Evolutionary conservation across 2,329 filamentous ascomycete genomes (phyloP), one percentile per base, ranked within the genome.

Genomic region (Sporothrix sp.): DNA sequence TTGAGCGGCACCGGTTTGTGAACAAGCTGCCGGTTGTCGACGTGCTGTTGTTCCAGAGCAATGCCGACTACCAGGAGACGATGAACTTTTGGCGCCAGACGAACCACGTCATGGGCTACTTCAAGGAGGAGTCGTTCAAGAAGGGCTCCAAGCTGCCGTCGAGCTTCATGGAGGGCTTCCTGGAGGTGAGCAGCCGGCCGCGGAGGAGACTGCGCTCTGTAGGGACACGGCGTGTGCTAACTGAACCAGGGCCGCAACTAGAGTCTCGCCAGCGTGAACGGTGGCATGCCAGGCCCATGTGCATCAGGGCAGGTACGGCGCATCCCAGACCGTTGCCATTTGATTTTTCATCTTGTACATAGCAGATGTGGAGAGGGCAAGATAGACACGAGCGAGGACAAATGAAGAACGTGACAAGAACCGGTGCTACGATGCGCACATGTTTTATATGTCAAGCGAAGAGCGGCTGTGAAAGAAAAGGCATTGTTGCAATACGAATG

Each of bases 21-120:
- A 87, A 85, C 68, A 89, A 97, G 72, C 71, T 97, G 50, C 78
- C 78, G 47, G 86, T 91, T 27, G 84, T 96, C 48, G 93, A 98
- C 64, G 85, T 96, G 50, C 74, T 98, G 53, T 70, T 98, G 39
- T 85, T 87, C 71, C 87, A 96, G 71, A 95, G 87, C 65, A 84
- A 95, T 65, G 80, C 85, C 59, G 93, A 98, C 68, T 97, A 84
- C 66, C 93, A 98, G 85, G 93, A 98, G 77, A 98, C 87, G 49
- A 81, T 98, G 76, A 98, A 98, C 74, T 98, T 86, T 77, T 98
- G 93, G 93, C 95, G 96, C 72, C 93, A 98, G 71, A 77, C 90
- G 56, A 86, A 86, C 57, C 93, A 98, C 68, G 79, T 98, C 60
- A 88, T 98, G 79, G 89, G 93, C 62, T 98, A 95, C 71, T 98